Evolutionary conservation across 306 rosid species (phyloP).

Genomic region (Argentina anserina): DNA sequence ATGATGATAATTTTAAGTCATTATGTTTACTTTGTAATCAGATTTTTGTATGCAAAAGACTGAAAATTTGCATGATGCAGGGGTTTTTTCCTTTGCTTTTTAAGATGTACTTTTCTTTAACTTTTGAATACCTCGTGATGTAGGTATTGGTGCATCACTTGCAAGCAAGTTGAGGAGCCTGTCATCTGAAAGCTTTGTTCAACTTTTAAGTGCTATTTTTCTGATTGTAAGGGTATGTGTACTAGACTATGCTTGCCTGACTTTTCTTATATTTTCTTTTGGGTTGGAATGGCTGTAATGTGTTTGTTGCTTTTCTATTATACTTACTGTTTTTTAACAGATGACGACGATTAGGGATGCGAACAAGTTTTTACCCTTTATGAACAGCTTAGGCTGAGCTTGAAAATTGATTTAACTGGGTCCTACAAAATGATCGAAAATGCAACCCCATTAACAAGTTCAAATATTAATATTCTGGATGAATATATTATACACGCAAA

Average conservation of each 20-base stretch:
- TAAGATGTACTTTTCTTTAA: slow-evolving; percentile 17
- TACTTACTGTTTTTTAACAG: background rate
- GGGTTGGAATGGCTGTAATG: background rate
- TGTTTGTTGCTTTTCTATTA: background rate
- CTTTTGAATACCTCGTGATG: slow-evolving; percentile 24
- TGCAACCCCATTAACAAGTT: background rate
- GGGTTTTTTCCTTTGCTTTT: slow-evolving; percentile 6
- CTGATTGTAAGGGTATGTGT: slow-evolving; percentile 86
- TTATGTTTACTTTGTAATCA: background rate
- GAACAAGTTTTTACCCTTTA: background rate
- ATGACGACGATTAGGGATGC: background rate
- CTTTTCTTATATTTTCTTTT: background rate
- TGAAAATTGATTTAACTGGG: slow-evolving; percentile 1
- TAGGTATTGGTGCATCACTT: slow-evolving; percentile 95
- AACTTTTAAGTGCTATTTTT: slow-evolving; percentile 86
- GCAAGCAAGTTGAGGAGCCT: slow-evolving; percentile 97
- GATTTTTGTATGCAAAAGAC: background rate
- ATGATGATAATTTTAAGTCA: background rate
- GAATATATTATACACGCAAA: background rate
- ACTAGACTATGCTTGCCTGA: slow-evolving; percentile 34
- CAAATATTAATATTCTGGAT: background rate
- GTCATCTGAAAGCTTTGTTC: slow-evolving; percentile 93
- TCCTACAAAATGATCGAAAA: background rate
- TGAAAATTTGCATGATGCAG: background rate
- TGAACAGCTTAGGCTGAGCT: slow-evolving; percentile 1